Conservation (phyloP, 345 rosid species). For the Adansonia digitata region DNA sequence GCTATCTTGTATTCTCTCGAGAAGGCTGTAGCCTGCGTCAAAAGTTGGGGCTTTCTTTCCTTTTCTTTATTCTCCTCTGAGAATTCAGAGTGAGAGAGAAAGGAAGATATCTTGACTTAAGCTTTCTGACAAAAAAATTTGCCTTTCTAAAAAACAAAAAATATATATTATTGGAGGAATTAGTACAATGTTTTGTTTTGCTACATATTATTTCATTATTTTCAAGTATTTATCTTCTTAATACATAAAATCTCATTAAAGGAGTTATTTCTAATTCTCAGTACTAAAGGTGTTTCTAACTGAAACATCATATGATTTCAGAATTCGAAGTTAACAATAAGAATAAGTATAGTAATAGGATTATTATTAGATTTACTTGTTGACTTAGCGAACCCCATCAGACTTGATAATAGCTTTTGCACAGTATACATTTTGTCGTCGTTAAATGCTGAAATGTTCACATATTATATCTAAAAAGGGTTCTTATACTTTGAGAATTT, state of each 20-base stretch:
- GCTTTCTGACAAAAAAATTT: conserved; percentile 29
- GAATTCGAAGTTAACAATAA: background rate
- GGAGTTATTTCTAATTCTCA: background rate
- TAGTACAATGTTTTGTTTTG: too few species aligned
- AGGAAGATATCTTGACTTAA: conserved; percentile 17
- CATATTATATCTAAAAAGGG: background rate
- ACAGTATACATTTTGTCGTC: background rate
- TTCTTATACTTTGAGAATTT: too few species aligned
- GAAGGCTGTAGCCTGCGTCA: conserved; percentile 8
- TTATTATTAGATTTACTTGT: background rate
- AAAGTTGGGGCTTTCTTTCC: conserved; percentile 18
- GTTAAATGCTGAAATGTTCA: background rate
- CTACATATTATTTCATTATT: too few species aligned
- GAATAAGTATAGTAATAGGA: background rate
- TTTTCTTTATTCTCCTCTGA: conserved; percentile 2
- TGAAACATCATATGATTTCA: too few species aligned
- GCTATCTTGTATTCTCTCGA: conserved; percentile 11
- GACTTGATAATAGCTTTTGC: too few species aligned
- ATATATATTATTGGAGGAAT: too few species aligned
- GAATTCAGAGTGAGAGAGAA: conserved; percentile 9
- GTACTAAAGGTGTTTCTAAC: too few species aligned
- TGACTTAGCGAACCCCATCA: background rate
- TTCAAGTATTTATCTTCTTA: too few species aligned
- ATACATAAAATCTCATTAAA: background rate
- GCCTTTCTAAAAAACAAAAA: too few species aligned